Percentiles rank a stretch among this genome's conserved stretches.
Conservation (phyloP, 2,329 filamentous ascomycete species). For the Rhynchosporium agropyri region DNA sequence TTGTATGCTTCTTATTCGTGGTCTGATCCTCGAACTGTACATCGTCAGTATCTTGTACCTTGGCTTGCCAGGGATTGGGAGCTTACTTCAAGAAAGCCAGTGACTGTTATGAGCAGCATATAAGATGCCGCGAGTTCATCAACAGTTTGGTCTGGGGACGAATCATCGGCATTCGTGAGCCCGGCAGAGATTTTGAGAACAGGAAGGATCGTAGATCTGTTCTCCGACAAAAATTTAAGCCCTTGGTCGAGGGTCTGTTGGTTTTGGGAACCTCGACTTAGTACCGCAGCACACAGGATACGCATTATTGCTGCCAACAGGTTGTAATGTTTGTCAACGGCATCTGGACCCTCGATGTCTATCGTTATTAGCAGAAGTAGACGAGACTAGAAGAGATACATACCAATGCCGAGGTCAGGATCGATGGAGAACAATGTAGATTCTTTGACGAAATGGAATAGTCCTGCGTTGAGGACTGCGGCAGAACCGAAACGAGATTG, state of each 20-base stretch:
- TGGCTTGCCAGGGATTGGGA: not conserved
- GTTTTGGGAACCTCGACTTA: slow-evolving; percentile 82
- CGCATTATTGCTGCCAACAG: slow-evolving; percentile 79
- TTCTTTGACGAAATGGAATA: slow-evolving; percentile 79
- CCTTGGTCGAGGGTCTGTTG: slow-evolving; percentile 72
- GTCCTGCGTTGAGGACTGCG: slow-evolving; percentile 83
- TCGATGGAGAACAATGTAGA: slow-evolving; percentile 88
- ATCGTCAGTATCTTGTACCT: slow-evolving; percentile 19
- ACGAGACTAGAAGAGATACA: slow-evolving; percentile 29
- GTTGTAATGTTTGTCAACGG: slow-evolving; percentile 57
- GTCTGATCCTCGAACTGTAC: slow-evolving; percentile 47
- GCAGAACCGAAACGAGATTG: slow-evolving; percentile 84
- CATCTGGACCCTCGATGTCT: slow-evolving; percentile 40
- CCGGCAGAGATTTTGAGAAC: slow-evolving; percentile 88
- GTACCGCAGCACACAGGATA: slow-evolving; percentile 78
- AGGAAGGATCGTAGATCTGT: slow-evolving; percentile 81
- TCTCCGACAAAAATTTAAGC: slow-evolving; percentile 77
- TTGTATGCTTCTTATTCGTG: slow-evolving; percentile 32
- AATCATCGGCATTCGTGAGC: slow-evolving; percentile 58
- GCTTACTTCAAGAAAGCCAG: slow-evolving; percentile 82
- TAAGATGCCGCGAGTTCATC: slow-evolving; percentile 83
- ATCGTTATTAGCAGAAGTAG: slow-evolving; percentile 21
- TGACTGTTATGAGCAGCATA: slow-evolving; percentile 79
- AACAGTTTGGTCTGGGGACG: slow-evolving; percentile 60
- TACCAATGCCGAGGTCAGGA: slow-evolving; percentile 82